Base-by-base conservation (phyloP, 441 rosid genomes). In the Eruca vesicaria region DNA sequence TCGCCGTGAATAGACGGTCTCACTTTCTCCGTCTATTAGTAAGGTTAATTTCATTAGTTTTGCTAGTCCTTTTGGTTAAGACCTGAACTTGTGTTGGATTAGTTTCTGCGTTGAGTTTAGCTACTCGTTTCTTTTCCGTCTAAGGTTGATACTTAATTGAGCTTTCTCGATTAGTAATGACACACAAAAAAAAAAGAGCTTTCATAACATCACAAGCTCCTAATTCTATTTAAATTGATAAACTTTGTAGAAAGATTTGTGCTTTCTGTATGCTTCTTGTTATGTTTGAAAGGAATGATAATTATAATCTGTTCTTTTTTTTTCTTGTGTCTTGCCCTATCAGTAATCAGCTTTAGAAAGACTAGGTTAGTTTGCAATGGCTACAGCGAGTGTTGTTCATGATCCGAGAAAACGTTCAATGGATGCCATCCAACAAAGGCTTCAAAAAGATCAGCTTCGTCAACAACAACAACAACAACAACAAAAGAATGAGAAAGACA, bases 351-450 rank as follows among this genome's bases (percentile, higher is more conserved):
- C 53, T 43, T 9, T 67, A 35, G 4, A 59, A 7, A 16, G 31
- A 3, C 36, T 48, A 78, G 74, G 32, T 26, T 66, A n/a, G 73
- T 67, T 45, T 28, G 55, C 71, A 68, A 78, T 73, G 81, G 41
- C 71, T 28, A 68, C 66, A 21, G n/a, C 32, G 55, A 18, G 41
- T 2, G 45, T 12, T 70, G 75, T 77, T 61, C 79, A 80, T 41
- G 86, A 81, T 68, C 88, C 84, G 68, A 85, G 79, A 45, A 84
- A 81, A 52, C 84, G 86, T 7, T 66, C 88, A 11, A 75, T 86
- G 83, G 91, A 84, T 43, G 96, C 94, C 6, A 66, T 92, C 61
- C 87, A 90, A 73, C 78, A 89, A 70, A 81, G 97, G 75, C 84
- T 85, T 56, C 86, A 83, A 19, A 73, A 82, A 86, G 89, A 92